A percentile compares a stretch with the other conserved stretches of the same genome.
Conservation (phyloP, 305 asterid species). For the Petunia hybrid region DNA sequence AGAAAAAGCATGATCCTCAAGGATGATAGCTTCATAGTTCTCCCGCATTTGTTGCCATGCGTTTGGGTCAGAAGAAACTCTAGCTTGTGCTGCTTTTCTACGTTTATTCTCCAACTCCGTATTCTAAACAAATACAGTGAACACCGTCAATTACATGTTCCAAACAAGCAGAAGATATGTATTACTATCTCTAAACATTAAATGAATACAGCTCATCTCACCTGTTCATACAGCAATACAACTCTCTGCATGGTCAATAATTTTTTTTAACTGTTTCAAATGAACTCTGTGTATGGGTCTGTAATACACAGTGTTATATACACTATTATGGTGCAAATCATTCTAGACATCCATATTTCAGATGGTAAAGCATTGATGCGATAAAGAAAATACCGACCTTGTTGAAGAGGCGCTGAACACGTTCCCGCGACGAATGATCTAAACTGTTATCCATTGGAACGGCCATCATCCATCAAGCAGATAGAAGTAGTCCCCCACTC, state of each 20-base stretch:
- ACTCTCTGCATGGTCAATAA: not conserved
- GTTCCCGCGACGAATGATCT: conserved; percentile 62
- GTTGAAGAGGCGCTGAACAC: conserved; percentile 74
- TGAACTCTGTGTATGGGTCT: not conserved
- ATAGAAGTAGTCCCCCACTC: not conserved
- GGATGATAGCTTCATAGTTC: conserved; percentile 89
- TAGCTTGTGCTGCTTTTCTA: conserved; percentile 84
- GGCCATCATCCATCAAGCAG: conserved; percentile 70
- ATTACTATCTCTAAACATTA: conserved; percentile 25
- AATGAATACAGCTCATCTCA: not conserved
- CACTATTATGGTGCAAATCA: not conserved
- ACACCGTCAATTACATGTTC: conserved; percentile 11
- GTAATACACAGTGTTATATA: not conserved
- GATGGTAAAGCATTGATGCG: not conserved
- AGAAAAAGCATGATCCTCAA: conserved; percentile 90
- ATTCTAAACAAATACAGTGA: conserved; percentile 52
- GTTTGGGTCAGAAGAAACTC: conserved; percentile 89
- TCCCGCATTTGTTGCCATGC: conserved; percentile 96
- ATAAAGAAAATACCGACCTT: conserved; percentile 54
- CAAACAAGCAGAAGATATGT: not conserved
- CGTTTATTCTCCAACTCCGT: conserved; percentile 87
- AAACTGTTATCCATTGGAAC: conserved; percentile 73
- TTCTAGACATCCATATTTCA: conserved; percentile 16
- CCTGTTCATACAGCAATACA: no score
- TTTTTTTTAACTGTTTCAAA: no score